Evolutionary conservation across 2,329 filamentous ascomycete species (phyloP), one percentile per base, ranked within the genome.

Genomic region (Ceratocystis ficicola): DNA sequence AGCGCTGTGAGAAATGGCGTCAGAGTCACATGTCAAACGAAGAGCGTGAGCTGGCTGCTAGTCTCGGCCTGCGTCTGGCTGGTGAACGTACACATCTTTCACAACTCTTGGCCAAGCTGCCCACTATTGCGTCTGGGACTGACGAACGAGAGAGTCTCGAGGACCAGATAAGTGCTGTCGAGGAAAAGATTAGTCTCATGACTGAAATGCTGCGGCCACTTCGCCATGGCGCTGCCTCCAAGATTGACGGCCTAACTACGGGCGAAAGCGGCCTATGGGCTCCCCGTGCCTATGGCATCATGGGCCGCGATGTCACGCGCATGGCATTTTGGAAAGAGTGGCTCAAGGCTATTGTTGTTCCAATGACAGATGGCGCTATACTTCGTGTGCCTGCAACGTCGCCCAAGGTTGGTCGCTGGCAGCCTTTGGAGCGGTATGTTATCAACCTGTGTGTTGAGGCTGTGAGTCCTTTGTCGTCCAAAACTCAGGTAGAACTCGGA

Each of bases 291-390:
- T 99, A 95, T 73, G 94, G 94, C 67, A 87, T 99, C 68, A 80
- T 99, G 69, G 94, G 94, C 44, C 83, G 89, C 69, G 94, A 99
- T 73, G 81, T 81, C 12, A 87, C 85, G 68, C 83, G 95, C 76
- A 91, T 92, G 69, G 84, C 86, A 41, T 97, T 99, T 76, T 99
- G 93, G 92, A 97, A 97, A 75, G 94, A 99, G 74, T 99, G 94
- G 94, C 82, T 99, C 61, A 88, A 90, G 75, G 92, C 93, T 5
- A 83, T 97, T 8, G 80, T 94, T n/a, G 90, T 96, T 25, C 94
- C 94, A 32, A 99, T 97, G 94, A 91, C 86, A 1, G 91, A 95
- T 73, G 90, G 93, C 22, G 85, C 82, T 15, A 81, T 99, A 36
- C 77, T 94, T 70, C 83, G 92, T 66, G 86, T 99, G 6, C 90